A percentile compares a stretch with the other conserved stretches of the same genome.
Evolutionary conservation across 768 basidiomycete species (phyloP).

Genomic region (Cyclocybe aegerita): DNA sequence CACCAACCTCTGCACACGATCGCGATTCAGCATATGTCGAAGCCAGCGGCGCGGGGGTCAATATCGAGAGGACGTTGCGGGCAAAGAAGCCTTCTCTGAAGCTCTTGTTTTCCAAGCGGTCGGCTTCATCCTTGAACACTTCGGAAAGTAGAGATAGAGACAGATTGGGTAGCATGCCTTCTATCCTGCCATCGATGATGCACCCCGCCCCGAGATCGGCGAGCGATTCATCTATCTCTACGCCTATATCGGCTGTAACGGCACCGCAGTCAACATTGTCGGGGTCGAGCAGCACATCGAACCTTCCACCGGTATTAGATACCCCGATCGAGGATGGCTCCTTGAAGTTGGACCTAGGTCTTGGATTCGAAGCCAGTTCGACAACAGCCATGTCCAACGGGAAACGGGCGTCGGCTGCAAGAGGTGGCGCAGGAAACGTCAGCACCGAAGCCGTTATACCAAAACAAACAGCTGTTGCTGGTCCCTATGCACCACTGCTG

Average conservation of each 20-base stretch:
- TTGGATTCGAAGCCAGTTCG: constrained; percentile 34
- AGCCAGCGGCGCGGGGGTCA: constrained; percentile 21
- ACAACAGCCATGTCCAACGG: constrained; percentile 23
- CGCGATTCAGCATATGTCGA: constrained; percentile 10
- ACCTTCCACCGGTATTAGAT: constrained; percentile 57
- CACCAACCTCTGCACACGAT: constrained; percentile 8
- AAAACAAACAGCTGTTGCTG: no score
- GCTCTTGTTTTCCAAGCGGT: constrained; percentile 66
- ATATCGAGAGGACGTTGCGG: constrained; percentile 29
- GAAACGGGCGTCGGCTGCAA: constrained; percentile 6
- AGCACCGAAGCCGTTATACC: neutral
- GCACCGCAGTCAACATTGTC: constrained; percentile 42
- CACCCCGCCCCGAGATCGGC: constrained; percentile 30
- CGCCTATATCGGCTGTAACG: constrained; percentile 54
- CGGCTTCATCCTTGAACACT: constrained; percentile 43
- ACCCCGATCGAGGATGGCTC: constrained; percentile 59
- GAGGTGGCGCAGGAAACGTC: neutral
- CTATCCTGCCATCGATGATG: constrained; percentile 20
- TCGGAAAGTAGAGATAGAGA: constrained; percentile 4
- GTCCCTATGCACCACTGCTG: no score
- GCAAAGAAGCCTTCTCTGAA: constrained; percentile 71
- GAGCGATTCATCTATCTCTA: constrained; percentile 50
- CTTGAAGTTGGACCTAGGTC: constrained; percentile 42
- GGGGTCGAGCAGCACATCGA: constrained; percentile 30
- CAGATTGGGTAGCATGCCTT: constrained; percentile 15